phyloP scores from a whole-genome alignment of 371 early-diverging fungal genomes.

The Actinomortierella wolfii region DNA sequence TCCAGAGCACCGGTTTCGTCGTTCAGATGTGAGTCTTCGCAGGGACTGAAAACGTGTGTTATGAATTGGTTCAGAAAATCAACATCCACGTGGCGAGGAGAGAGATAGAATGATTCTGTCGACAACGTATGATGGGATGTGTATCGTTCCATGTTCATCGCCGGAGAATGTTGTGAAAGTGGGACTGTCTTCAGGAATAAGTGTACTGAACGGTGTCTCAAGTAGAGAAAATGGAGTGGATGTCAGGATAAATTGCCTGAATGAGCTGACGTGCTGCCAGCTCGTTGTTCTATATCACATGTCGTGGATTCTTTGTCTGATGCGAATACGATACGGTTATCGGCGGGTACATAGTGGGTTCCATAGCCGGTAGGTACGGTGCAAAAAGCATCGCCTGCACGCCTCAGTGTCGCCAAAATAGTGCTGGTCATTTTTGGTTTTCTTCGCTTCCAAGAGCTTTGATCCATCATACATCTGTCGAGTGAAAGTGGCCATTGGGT shows the following conservation, averaged over 20 bases:
- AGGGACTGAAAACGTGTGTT: not conserved
- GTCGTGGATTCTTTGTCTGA: not conserved
- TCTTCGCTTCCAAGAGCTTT: too few relatives aligned
- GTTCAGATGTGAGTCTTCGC: not conserved
- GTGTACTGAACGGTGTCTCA: not conserved
- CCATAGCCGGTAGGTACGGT: not conserved
- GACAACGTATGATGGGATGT: not conserved
- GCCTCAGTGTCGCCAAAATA: too few relatives aligned
- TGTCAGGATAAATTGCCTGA: constrained; percentile 3
- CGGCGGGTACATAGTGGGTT: not conserved
- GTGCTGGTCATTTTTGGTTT: too few relatives aligned
- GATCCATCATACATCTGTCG: too few relatives aligned
- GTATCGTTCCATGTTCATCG: too few relatives aligned
- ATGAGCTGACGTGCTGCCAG: too few relatives aligned
- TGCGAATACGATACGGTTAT: constrained; percentile 1
- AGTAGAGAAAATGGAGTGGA: not conserved
- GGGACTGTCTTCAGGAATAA: too few relatives aligned
- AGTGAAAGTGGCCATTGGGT: too few relatives aligned
- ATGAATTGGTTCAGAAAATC: not conserved
- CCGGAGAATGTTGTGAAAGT: too few relatives aligned
- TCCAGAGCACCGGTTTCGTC: not conserved
- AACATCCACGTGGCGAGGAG: not conserved
- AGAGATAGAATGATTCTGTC: not conserved
- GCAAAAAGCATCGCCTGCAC: too few relatives aligned
- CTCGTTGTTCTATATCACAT: not conserved